These are phyloP conservation scores for Tricholoma saponaceum DNA, from an alignment of 768 basidiomycete genomes.

Conservation along the genomic window DNA sequence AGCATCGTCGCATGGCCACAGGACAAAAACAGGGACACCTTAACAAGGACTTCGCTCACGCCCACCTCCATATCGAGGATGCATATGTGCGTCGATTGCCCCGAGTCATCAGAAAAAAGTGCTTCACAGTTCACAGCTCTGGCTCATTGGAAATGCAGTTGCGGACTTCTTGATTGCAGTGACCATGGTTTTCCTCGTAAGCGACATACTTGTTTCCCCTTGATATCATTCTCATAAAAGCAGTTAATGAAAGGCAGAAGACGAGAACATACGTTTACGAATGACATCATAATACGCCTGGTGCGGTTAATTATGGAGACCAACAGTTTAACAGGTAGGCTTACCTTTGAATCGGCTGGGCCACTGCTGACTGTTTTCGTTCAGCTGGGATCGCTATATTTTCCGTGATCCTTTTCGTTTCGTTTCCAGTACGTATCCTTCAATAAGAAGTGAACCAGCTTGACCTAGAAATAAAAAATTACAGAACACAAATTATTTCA, in stretches of 20 bases:
- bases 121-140: conserved; percentile 11
- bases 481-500: conserved; percentile 2
- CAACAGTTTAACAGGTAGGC: conserved; percentile 6
- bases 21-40: neutral
- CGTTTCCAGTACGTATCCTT: neutral
- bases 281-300: conserved; percentile 2
- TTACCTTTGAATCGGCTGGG: too few relatives aligned
- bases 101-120: neutral
- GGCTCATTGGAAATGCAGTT: conserved; percentile 19
- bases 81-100: conserved; percentile 8
- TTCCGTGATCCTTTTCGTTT: conserved; percentile 9
- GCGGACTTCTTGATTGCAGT: conserved; percentile 19
- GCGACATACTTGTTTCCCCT: neutral
- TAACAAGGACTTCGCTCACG: conserved; percentile 6
- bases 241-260: neutral
- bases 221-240: neutral
- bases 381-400: conserved; percentile 1
- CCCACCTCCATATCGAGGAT: conserved; percentile 2
- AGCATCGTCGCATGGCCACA: neutral
- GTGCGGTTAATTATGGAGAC: conserved; percentile 8
- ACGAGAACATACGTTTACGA: neutral
- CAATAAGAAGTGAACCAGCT: neutral
- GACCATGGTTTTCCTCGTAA: conserved; percentile 17
- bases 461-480: neutral
- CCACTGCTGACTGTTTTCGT: neutral